Evolutionary conservation across 208 protist genomes (phyloP), one percentile per base, ranked within the genome.

Genomic region (Herpetomonas tarakana): DNA sequence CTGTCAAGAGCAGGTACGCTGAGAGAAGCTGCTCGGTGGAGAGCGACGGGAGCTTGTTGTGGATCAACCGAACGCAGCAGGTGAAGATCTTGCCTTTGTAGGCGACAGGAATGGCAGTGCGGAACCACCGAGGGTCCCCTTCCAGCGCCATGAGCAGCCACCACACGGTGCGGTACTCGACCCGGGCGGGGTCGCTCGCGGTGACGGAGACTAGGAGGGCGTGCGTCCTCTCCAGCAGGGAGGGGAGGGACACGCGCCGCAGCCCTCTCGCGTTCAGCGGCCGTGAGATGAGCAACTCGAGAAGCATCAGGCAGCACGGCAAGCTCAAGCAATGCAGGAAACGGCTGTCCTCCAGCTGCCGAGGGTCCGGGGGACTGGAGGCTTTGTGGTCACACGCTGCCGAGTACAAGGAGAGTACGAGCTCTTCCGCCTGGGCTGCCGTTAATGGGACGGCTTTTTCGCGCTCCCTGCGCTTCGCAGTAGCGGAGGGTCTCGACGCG

Each of bases 41-140:
- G 18, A 83, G 49, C 7, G 62, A 22, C 1, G 78, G 83, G 11
- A 85, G 53, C 39, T 77, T 49, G n/a, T 81, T 51, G 58, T 89
- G 66, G 24, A 86, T 50, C 58, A 71, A 78, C 21, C 69, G 66
- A 2, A 81, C 62, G 61, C 78, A 86, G 35, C 69, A 56, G 18
- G 53, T 65, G 44, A 78, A 87, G 38, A 87, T 56, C 27, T 64
- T 60, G 45, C 52, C 57, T 12, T 69, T 64, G 24, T 72, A 59
- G 9, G 58, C 18, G 18, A 55, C 44, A 2, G 44, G 2, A 1
- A 78, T 35, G 16, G 9, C 18, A 0, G n/a, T 50, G 45, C 9
- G 22, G n/a, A 70, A 52, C 16, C 47, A 21, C 0, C 30, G 62
- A 3, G 52, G 24, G 27, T 54, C 54, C 21, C 65, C 47, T 3